Evolutionary conservation across 306 rosid genomes (phyloP).

Genomic region (Erythrophleum fordii): DNA sequence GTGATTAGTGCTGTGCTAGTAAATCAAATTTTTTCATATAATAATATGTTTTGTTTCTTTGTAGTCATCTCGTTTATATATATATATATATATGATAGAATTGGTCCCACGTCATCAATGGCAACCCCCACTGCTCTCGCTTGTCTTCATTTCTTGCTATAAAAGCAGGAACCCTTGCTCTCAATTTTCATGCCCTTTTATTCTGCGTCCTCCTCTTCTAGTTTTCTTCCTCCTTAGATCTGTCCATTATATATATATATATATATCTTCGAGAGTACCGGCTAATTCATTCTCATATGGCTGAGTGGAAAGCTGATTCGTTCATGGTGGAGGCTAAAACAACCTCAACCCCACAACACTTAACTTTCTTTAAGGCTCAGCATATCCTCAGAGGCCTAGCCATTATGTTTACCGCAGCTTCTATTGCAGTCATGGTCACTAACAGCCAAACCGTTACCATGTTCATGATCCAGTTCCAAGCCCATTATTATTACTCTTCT

Average conservation of each 20-base stretch:
- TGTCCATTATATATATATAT: neutral
- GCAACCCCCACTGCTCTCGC: too few relatives aligned
- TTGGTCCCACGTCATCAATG: neutral
- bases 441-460: slow-evolving; percentile 54
- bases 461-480: slow-evolving; percentile 43
- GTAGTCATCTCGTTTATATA: neutral
- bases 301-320: slow-evolving; percentile 29
- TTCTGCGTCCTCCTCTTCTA: neutral
- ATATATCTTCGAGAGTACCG: neutral
- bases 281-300: neutral
- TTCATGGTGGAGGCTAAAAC: slow-evolving; percentile 36
- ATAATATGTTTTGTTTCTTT: neutral
- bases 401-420: slow-evolving; percentile 43
- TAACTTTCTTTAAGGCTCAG: slow-evolving; percentile 35
- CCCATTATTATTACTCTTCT: slow-evolving; percentile 62
- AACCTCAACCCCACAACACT: slow-evolving; percentile 1
- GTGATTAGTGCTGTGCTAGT: too few relatives aligned
- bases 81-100: neutral
- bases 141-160: neutral
- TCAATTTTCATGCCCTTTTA: slow-evolving; percentile 21
- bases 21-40: too few relatives aligned
- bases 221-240: neutral
- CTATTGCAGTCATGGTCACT: slow-evolving; percentile 56
- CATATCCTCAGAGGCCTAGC: slow-evolving; percentile 54
- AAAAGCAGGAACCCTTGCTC: neutral